Base-by-base conservation (phyloP, 495 filamentous ascomycete species). In the Penicillium desertorum region DNA sequence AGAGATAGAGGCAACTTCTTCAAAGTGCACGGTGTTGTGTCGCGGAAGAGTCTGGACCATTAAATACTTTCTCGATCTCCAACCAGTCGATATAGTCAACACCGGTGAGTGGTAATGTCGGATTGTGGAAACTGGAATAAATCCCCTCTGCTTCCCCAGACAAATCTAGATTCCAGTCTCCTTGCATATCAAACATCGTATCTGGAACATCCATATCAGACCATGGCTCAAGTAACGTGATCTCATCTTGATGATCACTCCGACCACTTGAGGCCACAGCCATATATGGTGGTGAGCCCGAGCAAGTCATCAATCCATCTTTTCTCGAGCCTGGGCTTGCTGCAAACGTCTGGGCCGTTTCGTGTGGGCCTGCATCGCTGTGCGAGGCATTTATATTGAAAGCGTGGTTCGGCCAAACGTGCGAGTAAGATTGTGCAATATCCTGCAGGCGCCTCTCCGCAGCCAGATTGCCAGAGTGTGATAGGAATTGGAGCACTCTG, bases 81-180 rank as follows among this genome's bases (percentile, higher is more conserved):
- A 59, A 27, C 64, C 64, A 66, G 30, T 66, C 64, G 41, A 52
- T 59, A 32, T 66, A 54, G 47, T 63, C 61, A 3, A 66, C 61
- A 2, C 64, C 61, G 0, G 64, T 66, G 49, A 66, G 41, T 9
- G 64, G 58, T 10, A 66, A 34, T 11, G 58, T 61, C 4, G 64
- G 64, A 56, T 60, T 56, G 25, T 61, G 51, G 44, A 66, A 66
- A 36, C 64, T 66, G 4, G 58, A 61, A 37, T 66, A 63, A 3
- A 66, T 63, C 1, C 61, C 56, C 39, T 66, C 61, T 19, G 61
- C 64, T 20, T 66, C 61, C 1, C 45, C 61, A 12, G 61, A 54
- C 0, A 66, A 42, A 44, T 66, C 64, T 25, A 63, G 19, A 37
- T 60, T 23, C 58, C 58, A 64, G 12, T 63, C 58, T 19, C 32